These are phyloP conservation scores for Saturnispora zaruensis DNA, from an alignment of 805 yeast genomes.

Conservation along the genomic window DNA sequence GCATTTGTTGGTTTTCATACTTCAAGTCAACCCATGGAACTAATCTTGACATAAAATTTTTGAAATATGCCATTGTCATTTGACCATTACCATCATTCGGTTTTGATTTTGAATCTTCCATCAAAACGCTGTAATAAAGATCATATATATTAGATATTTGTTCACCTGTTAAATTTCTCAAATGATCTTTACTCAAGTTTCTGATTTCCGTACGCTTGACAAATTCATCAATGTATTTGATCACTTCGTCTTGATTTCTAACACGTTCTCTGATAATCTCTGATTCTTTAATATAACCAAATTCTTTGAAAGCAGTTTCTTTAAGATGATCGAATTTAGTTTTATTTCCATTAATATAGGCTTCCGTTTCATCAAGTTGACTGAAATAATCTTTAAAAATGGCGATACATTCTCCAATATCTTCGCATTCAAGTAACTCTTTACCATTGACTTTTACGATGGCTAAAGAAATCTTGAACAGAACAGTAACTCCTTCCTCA, in stretches of 20 bases:
- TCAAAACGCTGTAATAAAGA: slow-evolving; percentile 64
- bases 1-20: slow-evolving; percentile 19
- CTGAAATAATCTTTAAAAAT: slow-evolving; percentile 76
- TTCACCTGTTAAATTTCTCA: slow-evolving; percentile 43
- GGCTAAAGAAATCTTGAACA: slow-evolving; percentile 91
- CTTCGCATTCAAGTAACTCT: slow-evolving; percentile 65
- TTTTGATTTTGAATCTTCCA: slow-evolving; percentile 50
- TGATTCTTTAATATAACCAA: slow-evolving; percentile 69
- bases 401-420: slow-evolving; percentile 87
- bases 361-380: slow-evolving; percentile 61
- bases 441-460: slow-evolving; percentile 86
- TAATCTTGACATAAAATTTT: slow-evolving; percentile 65
- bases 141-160: slow-evolving; percentile 74
- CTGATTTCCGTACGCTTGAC: slow-evolving; percentile 88
- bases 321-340: slow-evolving; percentile 84
- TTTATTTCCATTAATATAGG: slow-evolving; percentile 53
- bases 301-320: slow-evolving; percentile 90
- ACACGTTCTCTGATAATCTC: slow-evolving; percentile 60
- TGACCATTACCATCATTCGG: slow-evolving; percentile 57
- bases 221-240: slow-evolving; percentile 79
- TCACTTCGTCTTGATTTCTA: slow-evolving; percentile 65
- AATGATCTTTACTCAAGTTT: slow-evolving; percentile 60
- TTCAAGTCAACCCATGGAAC: slow-evolving; percentile 62
- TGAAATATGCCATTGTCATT: slow-evolving; percentile 68
- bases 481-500: slow-evolving; percentile 77